Evolutionary conservation across 495 filamentous ascomycete species (phyloP), one percentile per base, ranked within the genome.

Genomic region (Evernia prunastri): DNA sequence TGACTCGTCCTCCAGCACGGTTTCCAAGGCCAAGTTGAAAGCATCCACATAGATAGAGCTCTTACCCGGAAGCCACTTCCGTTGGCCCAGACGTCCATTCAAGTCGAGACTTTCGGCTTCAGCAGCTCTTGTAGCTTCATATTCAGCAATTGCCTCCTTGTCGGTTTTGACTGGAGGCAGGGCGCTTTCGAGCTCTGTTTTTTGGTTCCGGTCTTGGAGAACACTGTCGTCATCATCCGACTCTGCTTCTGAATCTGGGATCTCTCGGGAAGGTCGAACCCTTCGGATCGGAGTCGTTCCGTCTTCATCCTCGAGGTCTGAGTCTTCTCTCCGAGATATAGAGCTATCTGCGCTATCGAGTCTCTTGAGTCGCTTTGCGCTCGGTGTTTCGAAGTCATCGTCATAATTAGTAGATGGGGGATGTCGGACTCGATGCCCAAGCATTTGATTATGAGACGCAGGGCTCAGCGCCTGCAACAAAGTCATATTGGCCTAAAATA

Each of bases 41-140:
- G 93, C 94, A 74, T 98, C 93, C 20, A 97, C 91, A 68, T 98
- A 98, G 60, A 98, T 92, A 7, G 94, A 97, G 68, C 87, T 96
- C 70, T 79, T 84, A 6, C 86, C 85, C 57, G 77, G 80, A 31
- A 80, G 70, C 86, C 86, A 88, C 66, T 79, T 82, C 9, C 80
- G 72, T 68, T 83, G 75, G 45, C 77, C 79, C 51, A 87, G 64
- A 18, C 84, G 78, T 56, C 75, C 75, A 61, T 83, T 74, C 8
- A 83, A 58, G 13, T 70, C 72, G 12, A 72, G 63, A 23, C 77
- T 66, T 15, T 67, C 67, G 20, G 71, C 76, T 39, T 82, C 71
- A 20, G 73, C 75, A 51, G 78, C 76, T 36, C 76, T 72, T 56
- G 82, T 82, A 0, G 78, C 75, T 72, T 96, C 89, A 73, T 97